phyloP scores from a whole-genome alignment of 176 grass and related monocot species.

The Triticum dicoccoides region DNA sequence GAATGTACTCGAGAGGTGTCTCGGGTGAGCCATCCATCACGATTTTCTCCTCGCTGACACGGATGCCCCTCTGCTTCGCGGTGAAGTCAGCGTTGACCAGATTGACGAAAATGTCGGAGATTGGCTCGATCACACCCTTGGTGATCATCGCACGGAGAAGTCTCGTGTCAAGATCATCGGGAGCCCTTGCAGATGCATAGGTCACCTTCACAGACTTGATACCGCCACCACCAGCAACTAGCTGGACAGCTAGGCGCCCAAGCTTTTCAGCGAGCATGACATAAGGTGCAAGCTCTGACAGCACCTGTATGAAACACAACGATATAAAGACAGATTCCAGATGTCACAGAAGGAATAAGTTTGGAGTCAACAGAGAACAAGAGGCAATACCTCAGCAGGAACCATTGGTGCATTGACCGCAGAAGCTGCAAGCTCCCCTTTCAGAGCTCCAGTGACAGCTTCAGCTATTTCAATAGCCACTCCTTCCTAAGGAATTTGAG shows the following conservation, averaged over 20 bases:
- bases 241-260: conserved; percentile 76
- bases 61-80: conserved; percentile 76
- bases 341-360: not conserved
- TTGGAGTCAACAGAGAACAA: not conserved
- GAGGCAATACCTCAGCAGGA: conserved; percentile 62
- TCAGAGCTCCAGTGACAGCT: conserved; percentile 92
- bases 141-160: conserved; percentile 91
- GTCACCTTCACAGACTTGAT: conserved; percentile 91
- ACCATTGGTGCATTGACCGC: conserved; percentile 91
- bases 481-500: conserved; percentile 58
- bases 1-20: conserved; percentile 65
- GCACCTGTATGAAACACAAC: conserved; percentile 42
- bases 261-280: conserved; percentile 80
- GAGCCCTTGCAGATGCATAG: conserved; percentile 64
- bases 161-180: conserved; percentile 87
- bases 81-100: conserved; percentile 88
- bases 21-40: conserved; percentile 70
- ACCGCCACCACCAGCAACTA: conserved; percentile 77
- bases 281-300: conserved; percentile 85
- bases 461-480: conserved; percentile 94
- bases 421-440: conserved; percentile 88
- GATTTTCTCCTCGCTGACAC: conserved; percentile 72
- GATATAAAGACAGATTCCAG: not conserved
- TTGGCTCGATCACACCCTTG: conserved; percentile 88
- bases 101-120: conserved; percentile 78